A percentile compares a stretch with the other conserved stretches of the same genome.
These are phyloP conservation scores for Globisporangium cystogenes DNA, from an alignment of 352 stramenopile genomes.

Conservation along the genomic window DNA sequence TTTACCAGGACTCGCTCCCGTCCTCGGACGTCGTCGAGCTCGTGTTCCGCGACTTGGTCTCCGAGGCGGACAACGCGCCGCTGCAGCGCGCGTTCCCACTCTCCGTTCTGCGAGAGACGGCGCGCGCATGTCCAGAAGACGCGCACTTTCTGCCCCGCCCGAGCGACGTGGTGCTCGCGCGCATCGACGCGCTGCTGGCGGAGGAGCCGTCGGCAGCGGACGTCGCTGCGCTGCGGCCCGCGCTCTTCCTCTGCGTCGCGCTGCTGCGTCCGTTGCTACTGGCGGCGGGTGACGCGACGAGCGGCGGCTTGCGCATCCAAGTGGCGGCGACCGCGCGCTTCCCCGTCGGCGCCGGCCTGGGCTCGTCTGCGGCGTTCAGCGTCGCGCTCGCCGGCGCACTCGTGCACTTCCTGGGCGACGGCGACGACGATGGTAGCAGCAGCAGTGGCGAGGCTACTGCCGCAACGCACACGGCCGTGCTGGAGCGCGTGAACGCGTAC, in stretches of 20 bases:
- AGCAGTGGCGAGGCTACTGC: too few relatives aligned
- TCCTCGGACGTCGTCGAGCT: conserved; percentile 24
- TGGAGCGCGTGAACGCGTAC: conserved; percentile 77
- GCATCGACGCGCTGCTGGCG: conserved; percentile 43
- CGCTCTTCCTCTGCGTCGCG: conserved; percentile 54
- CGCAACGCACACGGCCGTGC: background rate
- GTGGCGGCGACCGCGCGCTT: conserved; percentile 40
- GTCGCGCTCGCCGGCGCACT: conserved; percentile 76
- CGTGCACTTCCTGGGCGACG: conserved; percentile 23
- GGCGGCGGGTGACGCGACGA: conserved; percentile 12
- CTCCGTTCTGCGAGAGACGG: conserved; percentile 22
- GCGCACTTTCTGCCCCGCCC: conserved; percentile 47
- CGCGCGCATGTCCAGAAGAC: conserved; percentile 29
- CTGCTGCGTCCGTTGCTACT: conserved; percentile 34
- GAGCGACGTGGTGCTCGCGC: conserved; percentile 25
- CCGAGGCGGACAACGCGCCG: conserved; percentile 18
- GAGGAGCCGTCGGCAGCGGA: conserved; percentile 31
- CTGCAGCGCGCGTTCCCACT: conserved; percentile 34
- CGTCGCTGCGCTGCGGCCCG: conserved; percentile 38
- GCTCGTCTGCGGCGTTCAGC: conserved; percentile 88
- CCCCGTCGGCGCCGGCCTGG: conserved; percentile 87
- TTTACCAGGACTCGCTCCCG: background rate
- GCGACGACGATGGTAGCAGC: background rate
- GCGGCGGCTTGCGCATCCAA: conserved; percentile 31
- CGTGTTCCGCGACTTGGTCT: conserved; percentile 47